These are phyloP conservation scores for Umbelopsis sp. DNA, from an alignment of 192 early-diverging fungal genomes.

Conservation along the genomic window DNA sequence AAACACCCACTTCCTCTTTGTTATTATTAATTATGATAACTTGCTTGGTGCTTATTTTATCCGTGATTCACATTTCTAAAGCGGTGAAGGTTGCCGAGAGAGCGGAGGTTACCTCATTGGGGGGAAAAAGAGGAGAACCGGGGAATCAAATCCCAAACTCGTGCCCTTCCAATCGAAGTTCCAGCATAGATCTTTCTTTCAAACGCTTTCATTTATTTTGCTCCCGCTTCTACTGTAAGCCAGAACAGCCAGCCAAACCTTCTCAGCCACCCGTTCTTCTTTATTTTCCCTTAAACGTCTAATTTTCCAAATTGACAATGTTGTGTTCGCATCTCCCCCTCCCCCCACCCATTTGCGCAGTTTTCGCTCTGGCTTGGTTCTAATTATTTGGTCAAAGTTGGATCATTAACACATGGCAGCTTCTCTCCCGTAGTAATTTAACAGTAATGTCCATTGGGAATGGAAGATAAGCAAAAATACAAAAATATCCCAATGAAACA, in stretches of 20 bases:
- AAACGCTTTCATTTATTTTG: not conserved
- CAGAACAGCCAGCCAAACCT: too few species aligned
- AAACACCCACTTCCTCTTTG: not conserved
- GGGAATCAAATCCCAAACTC: too few species aligned
- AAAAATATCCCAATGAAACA: too few species aligned
- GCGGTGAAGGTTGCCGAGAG: not conserved
- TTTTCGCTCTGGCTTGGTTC: not conserved
- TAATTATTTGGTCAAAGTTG: not conserved
- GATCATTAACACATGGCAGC: not conserved
- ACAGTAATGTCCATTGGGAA: not conserved
- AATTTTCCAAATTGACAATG: not conserved
- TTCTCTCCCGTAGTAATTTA: not conserved
- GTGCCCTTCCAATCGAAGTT: not conserved
- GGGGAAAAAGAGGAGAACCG: not conserved
- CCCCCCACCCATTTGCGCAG: not conserved
- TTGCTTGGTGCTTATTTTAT: not conserved
- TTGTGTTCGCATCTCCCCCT: not conserved
- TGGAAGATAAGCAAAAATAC: not conserved
- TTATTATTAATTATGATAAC: too few species aligned
- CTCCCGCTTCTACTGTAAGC: not conserved
- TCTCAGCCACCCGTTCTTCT: conserved; percentile 12
- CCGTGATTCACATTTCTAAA: too few species aligned
- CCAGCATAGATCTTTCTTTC: not conserved
- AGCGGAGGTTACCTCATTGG: not conserved
- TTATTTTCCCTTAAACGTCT: conserved; percentile 18